Conservation (phyloP, 2,329 filamentous ascomycete genomes). For the Leptoxyphium fumago region DNA sequence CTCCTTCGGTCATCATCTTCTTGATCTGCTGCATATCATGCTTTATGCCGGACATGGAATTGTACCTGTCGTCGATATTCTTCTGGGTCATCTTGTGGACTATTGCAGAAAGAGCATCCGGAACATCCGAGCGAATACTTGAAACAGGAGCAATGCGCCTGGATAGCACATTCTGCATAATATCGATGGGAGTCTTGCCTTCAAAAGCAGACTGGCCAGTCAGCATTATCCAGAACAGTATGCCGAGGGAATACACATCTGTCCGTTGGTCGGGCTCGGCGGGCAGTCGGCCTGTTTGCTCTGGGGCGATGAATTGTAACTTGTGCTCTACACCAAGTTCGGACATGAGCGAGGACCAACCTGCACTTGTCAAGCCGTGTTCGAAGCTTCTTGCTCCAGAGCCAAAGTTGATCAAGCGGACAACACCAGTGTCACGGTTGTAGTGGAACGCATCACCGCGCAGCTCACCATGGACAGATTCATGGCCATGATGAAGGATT, state of each 20-base stretch:
- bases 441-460: constrained; percentile 85
- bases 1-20: constrained; percentile 59
- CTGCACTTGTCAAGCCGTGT: constrained; percentile 68
- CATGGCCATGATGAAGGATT: constrained; percentile 76
- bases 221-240: constrained; percentile 76
- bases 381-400: constrained; percentile 80
- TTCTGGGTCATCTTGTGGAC: constrained; percentile 90
- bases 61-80: constrained; percentile 73
- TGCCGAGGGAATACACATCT: constrained; percentile 83
- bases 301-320: constrained; percentile 80
- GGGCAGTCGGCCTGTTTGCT: constrained; percentile 86
- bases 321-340: constrained; percentile 81
- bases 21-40: constrained; percentile 64
- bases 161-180: constrained; percentile 77
- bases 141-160: constrained; percentile 66
- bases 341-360: constrained; percentile 71
- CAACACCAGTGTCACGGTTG: constrained; percentile 51
- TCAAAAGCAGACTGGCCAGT: constrained; percentile 69
- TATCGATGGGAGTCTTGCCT: constrained; percentile 67
- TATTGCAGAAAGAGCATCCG: constrained; percentile 65
- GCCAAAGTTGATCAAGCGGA: constrained; percentile 73
- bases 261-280: constrained; percentile 84
- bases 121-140: constrained; percentile 64
- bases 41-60: constrained; percentile 67
- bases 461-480: constrained; percentile 80